Conservation (phyloP, 2,329 filamentous ascomycete species). For the Beauveria asiatica region DNA sequence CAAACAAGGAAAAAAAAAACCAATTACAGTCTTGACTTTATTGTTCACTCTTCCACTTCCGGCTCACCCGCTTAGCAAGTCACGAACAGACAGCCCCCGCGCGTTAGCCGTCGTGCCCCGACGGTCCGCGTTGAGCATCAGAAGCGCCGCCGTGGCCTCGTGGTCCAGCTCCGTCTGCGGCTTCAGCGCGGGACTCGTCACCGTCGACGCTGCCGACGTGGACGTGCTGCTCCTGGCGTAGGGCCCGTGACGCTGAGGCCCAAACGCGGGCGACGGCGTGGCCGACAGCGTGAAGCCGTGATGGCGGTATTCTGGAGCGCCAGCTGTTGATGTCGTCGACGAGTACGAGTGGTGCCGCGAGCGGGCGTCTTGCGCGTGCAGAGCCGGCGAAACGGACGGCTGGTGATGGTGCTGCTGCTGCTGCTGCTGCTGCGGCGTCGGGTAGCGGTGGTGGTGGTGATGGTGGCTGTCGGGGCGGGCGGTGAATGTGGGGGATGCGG, state of each 20-base stretch:
- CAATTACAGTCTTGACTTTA: not conserved
- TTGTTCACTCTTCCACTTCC: not conserved
- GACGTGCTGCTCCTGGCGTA: conserved; percentile 35
- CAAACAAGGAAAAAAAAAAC: not conserved
- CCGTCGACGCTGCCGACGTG: conserved; percentile 39
- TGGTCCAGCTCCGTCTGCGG: conserved; percentile 56
- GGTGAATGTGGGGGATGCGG: conserved; percentile 38
- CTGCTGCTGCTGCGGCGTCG: not conserved
- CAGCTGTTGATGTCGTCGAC: conserved; percentile 28
- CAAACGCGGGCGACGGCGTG: conserved; percentile 50
- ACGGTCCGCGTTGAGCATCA: conserved; percentile 81
- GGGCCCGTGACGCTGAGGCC: conserved; percentile 32
- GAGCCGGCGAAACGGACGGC: conserved; percentile 44
- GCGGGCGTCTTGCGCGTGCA: conserved; percentile 36
- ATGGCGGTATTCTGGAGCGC: conserved; percentile 35
- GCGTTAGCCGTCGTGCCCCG: conserved; percentile 36
- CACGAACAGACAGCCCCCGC: conserved; percentile 45
- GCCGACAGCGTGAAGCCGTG: conserved; percentile 41
- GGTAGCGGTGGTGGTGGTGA: conserved; percentile 24
- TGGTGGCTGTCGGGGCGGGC: conserved; percentile 19
- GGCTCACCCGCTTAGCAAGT: conserved; percentile 42
- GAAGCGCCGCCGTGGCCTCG: conserved; percentile 73
- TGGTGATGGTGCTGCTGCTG: conserved; percentile 23
- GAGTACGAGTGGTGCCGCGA: conserved; percentile 46
- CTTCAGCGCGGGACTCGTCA: conserved; percentile 50